Conservation (phyloP, 1,284 basidiomycete species). For the Cryptococcus jaspeensis region DNA sequence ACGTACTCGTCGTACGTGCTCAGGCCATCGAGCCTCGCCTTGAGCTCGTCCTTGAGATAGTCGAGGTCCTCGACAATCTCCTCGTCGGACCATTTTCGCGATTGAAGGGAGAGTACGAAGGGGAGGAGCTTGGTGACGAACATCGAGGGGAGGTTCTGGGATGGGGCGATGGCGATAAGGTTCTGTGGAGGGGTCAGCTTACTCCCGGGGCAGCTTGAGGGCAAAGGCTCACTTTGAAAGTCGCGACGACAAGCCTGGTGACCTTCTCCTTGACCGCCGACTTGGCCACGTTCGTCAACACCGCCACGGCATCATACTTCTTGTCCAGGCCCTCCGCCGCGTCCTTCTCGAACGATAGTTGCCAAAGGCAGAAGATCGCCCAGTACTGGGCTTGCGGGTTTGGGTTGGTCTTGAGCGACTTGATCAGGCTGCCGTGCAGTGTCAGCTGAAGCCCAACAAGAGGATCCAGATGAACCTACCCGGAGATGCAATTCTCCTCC, state of each 20-base stretch:
- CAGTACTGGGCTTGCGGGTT: conserved; percentile 93
- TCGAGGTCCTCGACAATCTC: conserved; percentile 89
- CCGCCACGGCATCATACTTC: conserved; percentile 85
- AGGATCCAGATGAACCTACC: conserved; percentile 26
- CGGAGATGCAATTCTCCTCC: conserved; percentile 48
- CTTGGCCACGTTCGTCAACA: conserved; percentile 82
- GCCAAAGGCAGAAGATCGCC: conserved; percentile 87
- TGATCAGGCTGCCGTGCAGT: conserved; percentile 61
- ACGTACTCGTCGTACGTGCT: conserved; percentile 96
- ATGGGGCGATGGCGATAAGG: conserved; percentile 60
- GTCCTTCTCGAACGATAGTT: conserved; percentile 84
- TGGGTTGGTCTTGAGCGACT: conserved; percentile 68
- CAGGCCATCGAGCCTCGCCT: conserved; percentile 76
- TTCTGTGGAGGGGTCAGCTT: conserved; percentile 60
- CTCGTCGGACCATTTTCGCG: conserved; percentile 91
- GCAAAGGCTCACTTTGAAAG: conserved; percentile 66
- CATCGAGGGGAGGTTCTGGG: conserved; percentile 86
- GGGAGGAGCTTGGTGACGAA: conserved; percentile 82
- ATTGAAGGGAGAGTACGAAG: conserved; percentile 77
- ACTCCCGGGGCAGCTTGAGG: neutral
- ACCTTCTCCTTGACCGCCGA: conserved; percentile 96
- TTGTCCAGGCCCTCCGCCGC: conserved; percentile 82
- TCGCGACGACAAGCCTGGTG: conserved; percentile 88
- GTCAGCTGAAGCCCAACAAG: neutral
- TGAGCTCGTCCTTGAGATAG: conserved; percentile 78